These are phyloP conservation scores for Saccharomycopsis sp. DNA, from an alignment of 805 yeast genomes.

Conservation along the genomic window DNA sequence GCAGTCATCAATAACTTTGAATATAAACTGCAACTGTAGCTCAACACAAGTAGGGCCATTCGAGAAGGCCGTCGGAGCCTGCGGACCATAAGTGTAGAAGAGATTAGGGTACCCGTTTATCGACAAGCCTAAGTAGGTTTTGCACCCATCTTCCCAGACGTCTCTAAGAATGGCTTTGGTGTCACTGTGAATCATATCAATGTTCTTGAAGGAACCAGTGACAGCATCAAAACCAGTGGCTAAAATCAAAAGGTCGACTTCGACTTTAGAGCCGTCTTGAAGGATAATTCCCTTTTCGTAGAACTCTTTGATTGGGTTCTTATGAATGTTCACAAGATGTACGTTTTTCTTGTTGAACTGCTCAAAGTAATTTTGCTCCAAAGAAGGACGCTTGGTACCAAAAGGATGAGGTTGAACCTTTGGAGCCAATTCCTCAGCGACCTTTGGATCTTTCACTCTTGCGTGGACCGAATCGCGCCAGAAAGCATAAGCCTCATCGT, in stretches of 20 bases:
- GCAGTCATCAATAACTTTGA: slow-evolving; percentile 19
- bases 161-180: slow-evolving; percentile 19
- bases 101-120: slow-evolving; percentile 27
- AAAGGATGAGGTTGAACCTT: slow-evolving; percentile 21
- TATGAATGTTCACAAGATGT: slow-evolving; percentile 24
- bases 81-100: slow-evolving; percentile 30
- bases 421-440: slow-evolving; percentile 21
- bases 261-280: slow-evolving; percentile 17
- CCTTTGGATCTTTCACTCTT: slow-evolving; percentile 21
- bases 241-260: slow-evolving; percentile 22
- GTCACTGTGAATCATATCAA: slow-evolving; percentile 21
- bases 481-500: slow-evolving; percentile 20
- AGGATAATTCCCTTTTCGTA: slow-evolving; percentile 20
- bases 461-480: slow-evolving; percentile 19
- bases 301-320: slow-evolving; percentile 20
- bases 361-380: slow-evolving; percentile 22
- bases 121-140: slow-evolving; percentile 26
- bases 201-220: slow-evolving; percentile 25
- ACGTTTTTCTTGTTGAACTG: slow-evolving; percentile 21
- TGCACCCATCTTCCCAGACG: slow-evolving; percentile 17
- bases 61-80: slow-evolving; percentile 28
- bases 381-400: slow-evolving; percentile 23
- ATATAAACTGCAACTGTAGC: slow-evolving; percentile 25
- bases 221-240: slow-evolving; percentile 25
- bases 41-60: slow-evolving; percentile 29